Evolutionary conservation across 1,139 yeast species (phyloP).

Genomic region (Petasospora fabianii): DNA sequence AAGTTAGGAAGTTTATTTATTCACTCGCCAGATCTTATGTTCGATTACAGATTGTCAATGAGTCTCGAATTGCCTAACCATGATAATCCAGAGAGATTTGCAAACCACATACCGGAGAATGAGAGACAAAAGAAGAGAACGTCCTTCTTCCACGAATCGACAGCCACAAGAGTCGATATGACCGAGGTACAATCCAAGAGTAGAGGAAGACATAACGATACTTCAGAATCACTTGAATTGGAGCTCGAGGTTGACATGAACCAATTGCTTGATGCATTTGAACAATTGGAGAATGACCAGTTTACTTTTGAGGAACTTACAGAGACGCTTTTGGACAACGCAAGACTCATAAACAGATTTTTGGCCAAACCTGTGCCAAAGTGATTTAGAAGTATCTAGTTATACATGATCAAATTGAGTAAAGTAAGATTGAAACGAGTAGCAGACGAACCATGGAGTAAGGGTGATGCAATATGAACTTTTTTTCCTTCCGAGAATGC

Average conservation of each 20-base stretch:
- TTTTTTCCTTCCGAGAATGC: no score
- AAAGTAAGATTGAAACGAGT: no score
- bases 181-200: constrained; percentile 56
- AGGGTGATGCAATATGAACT: no score
- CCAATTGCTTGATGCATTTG: constrained; percentile 62
- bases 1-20: constrained; percentile 68
- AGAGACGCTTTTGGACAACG: constrained; percentile 70
- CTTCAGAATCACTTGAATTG: constrained; percentile 45
- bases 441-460: no score
- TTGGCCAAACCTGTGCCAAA: constrained; percentile 22
- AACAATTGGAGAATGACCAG: constrained; percentile 47
- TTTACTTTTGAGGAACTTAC: constrained; percentile 66
- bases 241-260: constrained; percentile 72
- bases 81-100: constrained; percentile 51
- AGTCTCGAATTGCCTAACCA: constrained; percentile 72
- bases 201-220: constrained; percentile 41
- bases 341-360: constrained; percentile 49
- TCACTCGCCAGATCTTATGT: constrained; percentile 71
- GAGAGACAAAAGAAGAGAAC: constrained; percentile 62
- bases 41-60: constrained; percentile 72
- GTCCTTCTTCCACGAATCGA: constrained; percentile 62
- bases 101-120: constrained; percentile 45
- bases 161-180: constrained; percentile 67
- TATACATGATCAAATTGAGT: no score
- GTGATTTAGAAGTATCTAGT: not conserved